Conservation (phyloP, 2,329 filamentous ascomycete species). For the Epicoccum sorghinum region DNA sequence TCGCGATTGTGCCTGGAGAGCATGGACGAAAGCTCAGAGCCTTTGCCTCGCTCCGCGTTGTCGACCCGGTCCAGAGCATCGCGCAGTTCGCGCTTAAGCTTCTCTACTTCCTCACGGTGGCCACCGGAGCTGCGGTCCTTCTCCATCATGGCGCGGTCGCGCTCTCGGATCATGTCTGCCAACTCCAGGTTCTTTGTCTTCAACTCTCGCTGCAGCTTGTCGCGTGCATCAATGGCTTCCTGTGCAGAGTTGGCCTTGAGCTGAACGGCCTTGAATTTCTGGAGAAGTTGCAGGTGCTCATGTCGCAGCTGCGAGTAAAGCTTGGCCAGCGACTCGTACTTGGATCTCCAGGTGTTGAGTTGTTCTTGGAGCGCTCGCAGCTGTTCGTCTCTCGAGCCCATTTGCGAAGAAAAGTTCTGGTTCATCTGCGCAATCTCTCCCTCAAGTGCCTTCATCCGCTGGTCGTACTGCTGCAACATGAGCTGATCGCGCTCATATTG, state of each 20-base stretch:
- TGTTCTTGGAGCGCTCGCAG: slow-evolving; percentile 92
- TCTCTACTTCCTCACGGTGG: slow-evolving; percentile 92
- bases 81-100: slow-evolving; percentile 89
- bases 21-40: slow-evolving; percentile 92
- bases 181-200: slow-evolving; percentile 99
- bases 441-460: slow-evolving; percentile 90
- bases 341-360: slow-evolving; percentile 95
- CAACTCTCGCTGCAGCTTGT: slow-evolving; percentile 95
- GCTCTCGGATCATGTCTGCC: slow-evolving; percentile 97
- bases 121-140: slow-evolving; percentile 85
- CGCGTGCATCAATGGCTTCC: slow-evolving; percentile 91
- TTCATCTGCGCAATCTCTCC: slow-evolving; percentile 83
- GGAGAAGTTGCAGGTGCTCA: slow-evolving; percentile 91
- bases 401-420: slow-evolving; percentile 82
- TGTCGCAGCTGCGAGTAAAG: slow-evolving; percentile 94
- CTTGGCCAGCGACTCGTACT: slow-evolving; percentile 96
- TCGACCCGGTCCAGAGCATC: slow-evolving; percentile 91
- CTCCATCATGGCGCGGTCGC: slow-evolving; percentile 91
- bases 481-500: slow-evolving; percentile 98
- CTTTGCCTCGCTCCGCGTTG: slow-evolving; percentile 90
- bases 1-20: slow-evolving; percentile 95
- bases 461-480: slow-evolving; percentile 94
- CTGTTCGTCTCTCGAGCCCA: slow-evolving; percentile 90
- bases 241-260: slow-evolving; percentile 96
- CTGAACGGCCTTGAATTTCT: slow-evolving; percentile 96